Percentiles rank a stretch among this genome's conserved stretches.
phyloP scores from a whole-genome alignment of 202 grass and related monocot species.

The Digitaria exilis region DNA sequence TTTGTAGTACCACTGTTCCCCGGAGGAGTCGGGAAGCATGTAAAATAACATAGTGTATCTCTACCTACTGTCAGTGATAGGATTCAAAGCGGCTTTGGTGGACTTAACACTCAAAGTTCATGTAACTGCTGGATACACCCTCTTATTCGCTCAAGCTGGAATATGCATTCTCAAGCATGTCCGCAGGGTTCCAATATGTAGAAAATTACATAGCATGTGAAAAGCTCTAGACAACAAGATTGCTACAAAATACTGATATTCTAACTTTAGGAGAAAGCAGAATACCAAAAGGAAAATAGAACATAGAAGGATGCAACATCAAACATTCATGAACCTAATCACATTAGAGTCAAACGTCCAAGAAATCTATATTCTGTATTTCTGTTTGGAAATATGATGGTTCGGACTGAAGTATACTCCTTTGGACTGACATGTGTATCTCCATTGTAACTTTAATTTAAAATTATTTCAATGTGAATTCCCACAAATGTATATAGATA shows the following conservation, averaged over 20 bases:
- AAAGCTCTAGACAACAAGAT: background rate
- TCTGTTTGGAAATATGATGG: background rate
- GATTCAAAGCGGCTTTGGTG: background rate
- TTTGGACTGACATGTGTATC: background rate
- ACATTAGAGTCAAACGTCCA: background rate
- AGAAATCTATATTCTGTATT: background rate
- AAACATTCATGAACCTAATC: background rate
- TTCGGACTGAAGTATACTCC: background rate
- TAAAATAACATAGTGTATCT: background rate
- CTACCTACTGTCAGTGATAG: background rate
- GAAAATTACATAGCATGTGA: background rate
- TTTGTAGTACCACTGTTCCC: background rate
- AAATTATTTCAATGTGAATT: background rate
- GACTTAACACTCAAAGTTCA: background rate
- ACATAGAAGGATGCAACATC: background rate
- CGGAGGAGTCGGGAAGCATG: background rate
- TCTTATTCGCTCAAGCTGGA: constrained; percentile 16
- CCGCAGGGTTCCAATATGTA: background rate
- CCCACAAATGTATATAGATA: constrained; percentile 7
- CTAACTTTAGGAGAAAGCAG: background rate
- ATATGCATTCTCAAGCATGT: background rate
- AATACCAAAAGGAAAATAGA: background rate
- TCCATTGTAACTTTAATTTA: constrained; percentile 1
- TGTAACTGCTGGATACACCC: background rate
- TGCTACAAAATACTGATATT: background rate